Evolutionary conservation across 345 rosid species (phyloP).

Genomic region (Zanthoxylum bungeanum): DNA sequence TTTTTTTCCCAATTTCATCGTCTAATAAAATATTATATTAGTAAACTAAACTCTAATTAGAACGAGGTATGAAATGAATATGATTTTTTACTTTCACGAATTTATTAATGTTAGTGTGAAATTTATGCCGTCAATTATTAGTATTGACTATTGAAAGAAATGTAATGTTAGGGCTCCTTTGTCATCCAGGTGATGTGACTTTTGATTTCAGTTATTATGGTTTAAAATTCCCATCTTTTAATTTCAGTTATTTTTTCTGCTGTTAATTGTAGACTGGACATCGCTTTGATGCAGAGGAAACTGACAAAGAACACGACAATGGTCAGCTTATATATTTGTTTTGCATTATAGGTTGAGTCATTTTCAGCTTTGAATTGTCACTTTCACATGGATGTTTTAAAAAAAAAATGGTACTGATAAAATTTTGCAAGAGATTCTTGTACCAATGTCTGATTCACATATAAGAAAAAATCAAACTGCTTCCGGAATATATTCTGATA

Average conservation of each 20-base stretch:
- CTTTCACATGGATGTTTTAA: neutral
- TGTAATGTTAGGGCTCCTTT: neutral
- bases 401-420: neutral
- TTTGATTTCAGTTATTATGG: neutral
- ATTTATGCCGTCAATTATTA: too few relatives aligned
- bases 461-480: too few relatives aligned
- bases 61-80: too few relatives aligned
- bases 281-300: slow-evolving; percentile 4
- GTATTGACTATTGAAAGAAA: too few relatives aligned
- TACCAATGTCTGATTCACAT: neutral
- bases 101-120: too few relatives aligned
- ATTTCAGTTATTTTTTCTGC: too few relatives aligned
- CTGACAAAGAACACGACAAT: slow-evolving; percentile 9
- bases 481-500: neutral
- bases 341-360: slow-evolving; percentile 16
- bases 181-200: neutral
- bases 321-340: slow-evolving; percentile 1
- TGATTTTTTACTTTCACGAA: too few relatives aligned
- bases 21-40: too few relatives aligned
- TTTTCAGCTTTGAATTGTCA: slow-evolving; percentile 16
- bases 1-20: neutral
- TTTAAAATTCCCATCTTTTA: neutral
- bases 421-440: neutral
- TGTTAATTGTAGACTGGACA: neutral
- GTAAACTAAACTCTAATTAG: too few relatives aligned